Conservation (phyloP, 306 rosid species). For the Cucurbita pepo region DNA sequence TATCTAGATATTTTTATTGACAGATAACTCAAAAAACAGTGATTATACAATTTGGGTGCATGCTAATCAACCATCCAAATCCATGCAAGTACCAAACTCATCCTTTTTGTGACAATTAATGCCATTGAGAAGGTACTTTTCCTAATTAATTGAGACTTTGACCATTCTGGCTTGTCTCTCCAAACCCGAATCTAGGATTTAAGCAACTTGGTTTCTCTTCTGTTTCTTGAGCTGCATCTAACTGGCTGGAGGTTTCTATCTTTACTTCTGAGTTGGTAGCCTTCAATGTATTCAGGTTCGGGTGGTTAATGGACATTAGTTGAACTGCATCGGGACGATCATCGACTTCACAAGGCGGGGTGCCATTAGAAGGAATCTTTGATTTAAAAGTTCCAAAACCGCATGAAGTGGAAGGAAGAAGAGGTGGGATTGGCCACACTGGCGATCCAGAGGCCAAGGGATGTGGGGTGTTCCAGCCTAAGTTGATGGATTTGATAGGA, state of each 20-base stretch:
- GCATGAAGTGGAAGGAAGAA: conserved; percentile 39
- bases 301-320: conserved; percentile 4
- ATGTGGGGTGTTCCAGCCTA: conserved; percentile 46
- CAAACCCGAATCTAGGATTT: conserved; percentile 15
- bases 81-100: background rate
- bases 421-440: conserved; percentile 32
- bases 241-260: conserved; percentile 15
- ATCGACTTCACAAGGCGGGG: conserved; percentile 3
- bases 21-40: background rate
- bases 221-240: conserved; percentile 19
- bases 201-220: conserved; percentile 12
- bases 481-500: conserved; percentile 37
- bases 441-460: conserved; percentile 19
- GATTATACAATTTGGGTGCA: background rate
- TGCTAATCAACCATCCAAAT: conserved; percentile 3
- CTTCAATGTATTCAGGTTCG: conserved; percentile 15
- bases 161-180: conserved; percentile 16
- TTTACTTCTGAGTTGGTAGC: conserved; percentile 13
- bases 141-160: conserved; percentile 19
- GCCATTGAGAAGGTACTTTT: background rate
- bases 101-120: conserved; percentile 8
- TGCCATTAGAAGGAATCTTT: conserved; percentile 20
- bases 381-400: conserved; percentile 32
- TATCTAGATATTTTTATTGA: background rate
- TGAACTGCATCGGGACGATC: background rate